Evolutionary conservation across 78 protist genomes (phyloP), one percentile per base, ranked within the genome.

Genomic region (Guillardia theta): DNA sequence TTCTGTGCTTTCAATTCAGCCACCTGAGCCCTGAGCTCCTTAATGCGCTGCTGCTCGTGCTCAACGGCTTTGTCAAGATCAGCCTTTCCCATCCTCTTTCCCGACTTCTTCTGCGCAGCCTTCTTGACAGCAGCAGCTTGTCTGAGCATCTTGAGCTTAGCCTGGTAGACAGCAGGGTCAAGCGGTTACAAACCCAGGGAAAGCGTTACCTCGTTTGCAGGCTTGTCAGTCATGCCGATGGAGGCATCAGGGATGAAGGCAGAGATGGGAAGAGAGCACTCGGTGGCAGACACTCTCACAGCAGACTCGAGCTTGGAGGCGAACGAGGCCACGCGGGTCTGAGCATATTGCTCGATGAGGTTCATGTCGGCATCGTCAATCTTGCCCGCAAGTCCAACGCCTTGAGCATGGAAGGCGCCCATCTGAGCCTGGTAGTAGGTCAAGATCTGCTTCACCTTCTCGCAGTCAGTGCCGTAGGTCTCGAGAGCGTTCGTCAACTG

Each of bases 391-490:
- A 78, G 45, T 22, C 53, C 90, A 45, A 44, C 53, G 24, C 90
- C 90, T 22, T 43, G 37, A 24, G 24, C 18, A 48, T 78, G 90
- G 48, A 44, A 78, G 53, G 53, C 53, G 37, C 41, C 90, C 90
- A 78, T 78, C 90, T 78, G 90, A 4, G 48, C 90, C 90, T 78
- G 90, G 90, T 78, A 78, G 90, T 78, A 78, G 45, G 90, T 43
- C n/a, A 78, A 48, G 48, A 78, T 78, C 48, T 78, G 44, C 43
- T 8, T 1, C 18, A 78, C 90, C 90, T 43, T 37, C 15, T 4
- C 48, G 50, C 90, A 78, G 90, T 78, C 90, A 9, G 39, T 36
- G n/a, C 90, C 90, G 24, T 18, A 15, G 50, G 90, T 43, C 33
- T 78, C 90, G 43, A 78, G 90, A 9, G 90, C 90, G 33, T 78